Evolutionary conservation across 768 basidiomycete species (phyloP).

Genomic region (Lyophyllum atratum): DNA sequence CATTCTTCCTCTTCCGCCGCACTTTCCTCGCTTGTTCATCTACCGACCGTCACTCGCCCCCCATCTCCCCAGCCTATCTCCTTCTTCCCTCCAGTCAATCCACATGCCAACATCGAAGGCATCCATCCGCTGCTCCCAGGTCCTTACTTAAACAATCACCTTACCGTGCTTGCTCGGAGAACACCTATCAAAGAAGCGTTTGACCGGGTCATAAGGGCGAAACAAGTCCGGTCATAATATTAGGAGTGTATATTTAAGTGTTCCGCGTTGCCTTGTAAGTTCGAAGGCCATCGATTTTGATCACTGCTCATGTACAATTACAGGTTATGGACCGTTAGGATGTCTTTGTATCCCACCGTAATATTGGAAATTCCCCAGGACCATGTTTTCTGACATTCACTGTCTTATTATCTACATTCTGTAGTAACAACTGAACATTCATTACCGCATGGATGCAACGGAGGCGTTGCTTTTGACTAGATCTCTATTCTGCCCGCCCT

Average conservation of each 20-base stretch:
- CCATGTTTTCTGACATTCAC: neutral
- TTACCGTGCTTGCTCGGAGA: slow-evolving; percentile 65
- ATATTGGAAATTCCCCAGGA: slow-evolving; percentile 1
- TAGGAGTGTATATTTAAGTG: neutral
- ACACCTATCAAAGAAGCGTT: slow-evolving; percentile 71
- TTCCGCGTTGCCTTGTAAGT: neutral
- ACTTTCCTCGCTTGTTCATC: slow-evolving; percentile 55
- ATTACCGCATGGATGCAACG: neutral
- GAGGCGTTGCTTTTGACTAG: neutral
- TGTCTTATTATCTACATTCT: slow-evolving; percentile 1
- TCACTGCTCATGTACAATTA: neutral
- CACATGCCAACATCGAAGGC: slow-evolving; percentile 53
- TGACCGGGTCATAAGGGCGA: slow-evolving; percentile 65
- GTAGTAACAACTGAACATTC: neutral
- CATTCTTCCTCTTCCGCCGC: slow-evolving; percentile 56
- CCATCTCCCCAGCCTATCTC: slow-evolving; percentile 51
- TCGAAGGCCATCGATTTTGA: neutral
- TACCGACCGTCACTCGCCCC: slow-evolving; percentile 49
- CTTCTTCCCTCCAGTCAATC: slow-evolving; percentile 67
- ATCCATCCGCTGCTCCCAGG: slow-evolving; percentile 74
- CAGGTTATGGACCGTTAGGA: neutral
- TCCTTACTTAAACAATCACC: slow-evolving; percentile 70
- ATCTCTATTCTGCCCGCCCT: neutral
- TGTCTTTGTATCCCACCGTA: neutral
- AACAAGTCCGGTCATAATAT: slow-evolving; percentile 35